Percentiles rank a stretch among this genome's conserved stretches.
These are phyloP conservation scores for Scedosporium dehoogii DNA, from an alignment of 2,329 filamentous ascomycete species.

Conservation along the genomic window DNA sequence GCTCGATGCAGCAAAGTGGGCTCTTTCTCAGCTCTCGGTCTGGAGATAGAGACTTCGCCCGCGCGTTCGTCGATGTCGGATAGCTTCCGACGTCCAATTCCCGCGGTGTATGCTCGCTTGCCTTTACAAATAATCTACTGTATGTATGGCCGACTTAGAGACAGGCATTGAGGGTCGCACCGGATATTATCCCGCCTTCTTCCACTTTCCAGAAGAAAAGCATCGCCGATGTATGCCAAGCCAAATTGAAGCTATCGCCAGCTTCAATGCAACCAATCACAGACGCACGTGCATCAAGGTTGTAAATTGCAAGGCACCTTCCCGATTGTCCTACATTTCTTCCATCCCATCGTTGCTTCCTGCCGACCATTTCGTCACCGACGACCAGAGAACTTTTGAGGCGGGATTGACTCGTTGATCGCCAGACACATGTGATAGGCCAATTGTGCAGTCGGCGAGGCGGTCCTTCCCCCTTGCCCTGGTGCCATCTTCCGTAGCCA, in stretches of 20 bases:
- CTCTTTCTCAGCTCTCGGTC: background rate
- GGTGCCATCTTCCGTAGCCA: too few relatives aligned
- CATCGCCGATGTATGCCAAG: background rate
- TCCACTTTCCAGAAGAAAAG: background rate
- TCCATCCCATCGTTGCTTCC: background rate
- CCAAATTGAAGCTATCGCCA: background rate
- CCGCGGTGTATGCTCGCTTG: background rate
- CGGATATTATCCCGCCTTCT: background rate
- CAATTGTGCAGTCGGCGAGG: background rate
- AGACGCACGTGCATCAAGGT: background rate
- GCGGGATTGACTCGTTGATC: background rate
- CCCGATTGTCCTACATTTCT: background rate
- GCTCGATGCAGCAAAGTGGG: too few relatives aligned
- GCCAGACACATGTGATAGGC: background rate
- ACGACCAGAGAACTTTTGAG: background rate
- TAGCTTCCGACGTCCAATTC: background rate
- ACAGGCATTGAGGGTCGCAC: background rate
- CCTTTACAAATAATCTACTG: background rate
- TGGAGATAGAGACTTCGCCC: background rate
- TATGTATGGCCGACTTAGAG: background rate
- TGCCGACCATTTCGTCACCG: background rate
- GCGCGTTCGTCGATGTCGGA: background rate
- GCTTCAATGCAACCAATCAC: background rate
- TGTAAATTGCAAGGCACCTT: background rate
- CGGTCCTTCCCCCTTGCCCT: too few relatives aligned